Evolutionary conservation across 805 yeast species (phyloP).

Genomic region (Komagataella kurtzmanii): DNA sequence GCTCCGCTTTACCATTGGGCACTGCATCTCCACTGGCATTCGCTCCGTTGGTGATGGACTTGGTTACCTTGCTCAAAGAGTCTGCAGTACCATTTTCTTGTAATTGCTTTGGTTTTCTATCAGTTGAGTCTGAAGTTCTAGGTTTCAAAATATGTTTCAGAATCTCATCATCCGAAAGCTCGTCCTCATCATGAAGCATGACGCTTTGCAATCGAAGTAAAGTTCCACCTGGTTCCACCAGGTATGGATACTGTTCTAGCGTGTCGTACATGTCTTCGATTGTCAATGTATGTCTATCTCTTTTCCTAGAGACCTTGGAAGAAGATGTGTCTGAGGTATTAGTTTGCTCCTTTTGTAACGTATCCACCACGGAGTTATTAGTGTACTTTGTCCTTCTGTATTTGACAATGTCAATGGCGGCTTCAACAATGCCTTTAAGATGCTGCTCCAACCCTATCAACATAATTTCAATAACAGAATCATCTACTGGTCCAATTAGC

Average conservation of each 20-base stretch:
- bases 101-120: not conserved
- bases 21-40: slow-evolving; percentile 2
- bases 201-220: slow-evolving; percentile 32
- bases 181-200: slow-evolving; percentile 44
- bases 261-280: slow-evolving; percentile 60
- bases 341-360: slow-evolving; percentile 4
- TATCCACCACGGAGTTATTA: slow-evolving; percentile 17
- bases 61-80: not conserved
- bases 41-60: not conserved
- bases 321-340: slow-evolving; percentile 4
- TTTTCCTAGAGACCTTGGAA: slow-evolving; percentile 6
- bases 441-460: slow-evolving; percentile 75
- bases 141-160: not conserved
- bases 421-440: slow-evolving; percentile 60
- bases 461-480: slow-evolving; percentile 67
- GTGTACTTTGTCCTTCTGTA: slow-evolving; percentile 37
- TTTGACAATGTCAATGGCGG: slow-evolving; percentile 58
- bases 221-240: slow-evolving; percentile 59
- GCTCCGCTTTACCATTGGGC: not conserved
- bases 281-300: slow-evolving; percentile 29
- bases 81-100: not conserved
- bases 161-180: not conserved
- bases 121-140: not conserved
- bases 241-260: slow-evolving; percentile 47
- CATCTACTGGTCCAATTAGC: slow-evolving; percentile 63